Percentiles rank a stretch among this genome's conserved stretches.
These are phyloP conservation scores for Marasmius fiardii DNA, from an alignment of 1,284 basidiomycete genomes.

Conservation along the genomic window DNA sequence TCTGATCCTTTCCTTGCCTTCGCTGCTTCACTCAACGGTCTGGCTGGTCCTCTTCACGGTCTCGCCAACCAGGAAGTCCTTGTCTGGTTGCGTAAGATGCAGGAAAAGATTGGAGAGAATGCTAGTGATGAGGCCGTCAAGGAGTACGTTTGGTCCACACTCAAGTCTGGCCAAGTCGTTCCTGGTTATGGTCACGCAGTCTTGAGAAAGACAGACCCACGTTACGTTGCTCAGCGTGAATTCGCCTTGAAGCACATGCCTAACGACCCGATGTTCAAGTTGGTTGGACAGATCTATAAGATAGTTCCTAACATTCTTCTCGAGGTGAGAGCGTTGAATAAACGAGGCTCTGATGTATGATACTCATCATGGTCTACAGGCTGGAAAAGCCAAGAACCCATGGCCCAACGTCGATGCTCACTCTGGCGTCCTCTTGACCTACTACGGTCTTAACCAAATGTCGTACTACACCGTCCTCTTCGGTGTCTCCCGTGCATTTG, in stretches of 20 bases:
- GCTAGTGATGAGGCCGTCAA: constrained; percentile 84
- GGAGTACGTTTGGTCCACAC: constrained; percentile 91
- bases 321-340: constrained; percentile 45
- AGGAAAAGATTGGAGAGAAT: constrained; percentile 77
- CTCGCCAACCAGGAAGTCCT: constrained; percentile 97
- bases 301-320: constrained; percentile 92
- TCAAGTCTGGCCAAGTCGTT: constrained; percentile 90
- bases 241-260: constrained; percentile 91
- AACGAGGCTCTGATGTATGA: constrained; percentile 1
- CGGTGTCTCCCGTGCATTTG: constrained; percentile 92
- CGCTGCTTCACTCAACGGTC: constrained; percentile 91
- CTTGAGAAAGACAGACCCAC: constrained; percentile 95
- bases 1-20: constrained; percentile 98
- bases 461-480: constrained; percentile 96
- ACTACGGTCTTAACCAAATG: constrained; percentile 89
- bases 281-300: constrained; percentile 91
- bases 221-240: constrained; percentile 94
- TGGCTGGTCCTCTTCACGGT: constrained; percentile 96
- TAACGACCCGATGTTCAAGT: constrained; percentile 86
- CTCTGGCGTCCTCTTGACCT: constrained; percentile 90
- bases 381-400: constrained; percentile 92
- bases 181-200: constrained; percentile 98
- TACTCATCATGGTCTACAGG: constrained; percentile 34
- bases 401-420: constrained; percentile 97
- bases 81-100: constrained; percentile 88